Evolutionary conservation across 148 eudicot species (phyloP).

Genomic region (Heliamphora exappendiculata): DNA sequence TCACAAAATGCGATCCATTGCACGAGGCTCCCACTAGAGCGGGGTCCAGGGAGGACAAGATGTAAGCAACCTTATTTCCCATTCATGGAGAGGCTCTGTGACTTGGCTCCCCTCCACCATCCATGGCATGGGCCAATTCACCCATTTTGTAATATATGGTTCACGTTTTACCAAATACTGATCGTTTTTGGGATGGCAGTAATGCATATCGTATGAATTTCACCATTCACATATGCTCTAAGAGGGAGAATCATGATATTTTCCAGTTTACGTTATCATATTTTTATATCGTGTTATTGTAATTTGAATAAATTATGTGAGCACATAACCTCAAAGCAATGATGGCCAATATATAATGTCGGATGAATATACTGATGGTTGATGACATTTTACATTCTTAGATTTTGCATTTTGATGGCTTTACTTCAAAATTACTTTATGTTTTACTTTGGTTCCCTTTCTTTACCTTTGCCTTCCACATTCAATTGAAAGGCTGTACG

Average conservation of each 20-base stretch:
- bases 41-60: too few species aligned
- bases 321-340: slow-evolving; percentile 1
- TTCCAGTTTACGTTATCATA: neutral
- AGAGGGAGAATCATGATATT: neutral
- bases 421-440: neutral
- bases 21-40: too few species aligned
- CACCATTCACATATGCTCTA: neutral
- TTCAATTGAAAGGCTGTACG: neutral
- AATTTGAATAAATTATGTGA: neutral
- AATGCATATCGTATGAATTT: neutral
- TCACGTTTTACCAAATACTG: neutral
- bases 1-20: too few species aligned
- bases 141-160: too few species aligned
- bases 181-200: neutral
- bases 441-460: neutral
- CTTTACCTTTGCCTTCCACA: neutral
- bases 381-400: neutral
- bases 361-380: slow-evolving; percentile 3
- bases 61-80: too few species aligned
- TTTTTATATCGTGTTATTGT: neutral
- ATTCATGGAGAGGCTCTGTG: too few species aligned
- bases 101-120: too few species aligned
- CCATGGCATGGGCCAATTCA: too few species aligned
- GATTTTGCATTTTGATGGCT: neutral
- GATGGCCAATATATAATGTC: neutral